A percentile compares a stretch with the other conserved stretches of the same genome.
phyloP scores from a whole-genome alignment of 257 asterid species.

The Solanum stenotomum region DNA sequence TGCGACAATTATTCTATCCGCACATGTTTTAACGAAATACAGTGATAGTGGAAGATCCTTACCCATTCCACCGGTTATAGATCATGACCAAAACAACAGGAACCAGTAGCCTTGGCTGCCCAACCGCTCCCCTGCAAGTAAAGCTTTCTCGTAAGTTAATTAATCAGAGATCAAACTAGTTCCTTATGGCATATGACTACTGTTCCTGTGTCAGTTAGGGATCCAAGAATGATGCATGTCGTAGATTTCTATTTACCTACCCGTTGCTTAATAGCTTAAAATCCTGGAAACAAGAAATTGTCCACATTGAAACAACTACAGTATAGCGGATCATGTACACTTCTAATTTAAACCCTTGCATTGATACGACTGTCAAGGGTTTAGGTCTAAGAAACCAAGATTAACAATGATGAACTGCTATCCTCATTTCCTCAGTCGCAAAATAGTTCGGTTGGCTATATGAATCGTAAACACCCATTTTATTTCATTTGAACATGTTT shows the following conservation, averaged over 20 bases:
- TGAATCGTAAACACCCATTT: background rate
- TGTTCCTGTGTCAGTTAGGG: background rate
- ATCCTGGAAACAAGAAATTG: background rate
- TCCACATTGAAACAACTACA: background rate
- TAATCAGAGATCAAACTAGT: background rate
- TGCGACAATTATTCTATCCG: background rate
- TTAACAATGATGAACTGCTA: background rate
- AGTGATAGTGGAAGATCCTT: conserved; percentile 8
- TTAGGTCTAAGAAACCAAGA: background rate
- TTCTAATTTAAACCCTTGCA: background rate
- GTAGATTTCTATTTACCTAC: background rate
- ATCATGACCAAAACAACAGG: conserved; percentile 85
- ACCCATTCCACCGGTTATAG: conserved; percentile 87
- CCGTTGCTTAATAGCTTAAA: background rate
- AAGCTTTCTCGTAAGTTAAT: background rate
- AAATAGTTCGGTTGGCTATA: background rate
- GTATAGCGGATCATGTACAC: background rate
- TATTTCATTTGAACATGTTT: background rate
- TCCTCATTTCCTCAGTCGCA: background rate
- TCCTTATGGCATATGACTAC: background rate
- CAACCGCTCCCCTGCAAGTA: conserved; percentile 71
- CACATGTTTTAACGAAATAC: background rate
- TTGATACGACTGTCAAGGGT: background rate
- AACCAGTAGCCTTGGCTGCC: conserved; percentile 83
- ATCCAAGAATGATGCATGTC: background rate